A percentile compares a stretch with the other conserved stretches of the same genome.
Evolutionary conservation across 257 asterid genomes (phyloP).

Genomic region (Fraxinus cuspidata): DNA sequence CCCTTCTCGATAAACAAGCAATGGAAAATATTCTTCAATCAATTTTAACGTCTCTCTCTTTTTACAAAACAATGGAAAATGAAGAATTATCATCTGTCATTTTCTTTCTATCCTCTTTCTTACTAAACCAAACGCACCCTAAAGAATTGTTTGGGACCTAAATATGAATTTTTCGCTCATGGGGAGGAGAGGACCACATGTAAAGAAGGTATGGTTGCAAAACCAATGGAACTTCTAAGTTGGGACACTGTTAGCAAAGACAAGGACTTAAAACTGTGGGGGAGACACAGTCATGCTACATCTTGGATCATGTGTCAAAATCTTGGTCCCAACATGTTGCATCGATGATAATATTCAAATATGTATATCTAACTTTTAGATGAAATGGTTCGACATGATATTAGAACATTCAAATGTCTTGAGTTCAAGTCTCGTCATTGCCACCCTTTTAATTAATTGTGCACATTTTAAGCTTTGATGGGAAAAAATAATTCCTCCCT

Average conservation of each 20-base stretch:
- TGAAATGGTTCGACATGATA: no score
- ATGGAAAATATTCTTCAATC: background rate
- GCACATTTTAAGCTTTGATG: no score
- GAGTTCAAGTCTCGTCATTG: no score
- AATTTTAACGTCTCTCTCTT: background rate
- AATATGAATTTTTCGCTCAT: background rate
- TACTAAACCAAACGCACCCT: background rate
- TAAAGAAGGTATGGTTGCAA: background rate
- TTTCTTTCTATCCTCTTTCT: background rate
- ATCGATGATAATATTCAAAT: no score
- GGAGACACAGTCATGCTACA: conserved; percentile 30
- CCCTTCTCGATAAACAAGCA: background rate
- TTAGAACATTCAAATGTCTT: no score
- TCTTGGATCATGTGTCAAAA: conserved; percentile 90
- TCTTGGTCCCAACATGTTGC: conserved; percentile 60
- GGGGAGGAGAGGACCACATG: background rate
- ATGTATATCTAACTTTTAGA: no score
- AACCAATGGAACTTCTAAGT: conserved; percentile 7
- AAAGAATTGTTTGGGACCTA: background rate
- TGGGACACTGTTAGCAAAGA: conserved; percentile 34
- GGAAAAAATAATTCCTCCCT: no score
- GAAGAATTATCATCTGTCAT: background rate
- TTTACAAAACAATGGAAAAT: background rate
- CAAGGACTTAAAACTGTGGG: conserved; percentile 38
- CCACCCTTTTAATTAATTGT: no score